Evolutionary conservation across 208 protist genomes (phyloP).

Genomic region (Vickermania ingenoplastis): DNA sequence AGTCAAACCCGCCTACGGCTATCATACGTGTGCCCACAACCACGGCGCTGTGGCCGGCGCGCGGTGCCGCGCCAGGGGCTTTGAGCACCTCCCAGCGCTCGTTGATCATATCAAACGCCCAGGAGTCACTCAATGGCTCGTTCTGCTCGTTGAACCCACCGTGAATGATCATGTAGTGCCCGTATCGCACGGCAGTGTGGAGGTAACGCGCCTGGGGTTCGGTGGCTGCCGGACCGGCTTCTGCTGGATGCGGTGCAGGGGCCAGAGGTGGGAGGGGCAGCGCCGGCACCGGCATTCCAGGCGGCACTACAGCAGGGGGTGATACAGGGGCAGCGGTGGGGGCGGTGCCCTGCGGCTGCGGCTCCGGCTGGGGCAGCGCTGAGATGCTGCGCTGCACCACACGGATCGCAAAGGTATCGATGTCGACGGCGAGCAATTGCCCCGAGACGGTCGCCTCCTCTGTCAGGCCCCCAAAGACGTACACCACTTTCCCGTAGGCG

Average conservation of each 20-base stretch:
- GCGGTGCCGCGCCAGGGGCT: slow-evolving; percentile 18
- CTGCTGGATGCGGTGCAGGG: slow-evolving; percentile 1
- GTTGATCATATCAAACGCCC: slow-evolving; percentile 76
- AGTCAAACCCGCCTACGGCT: slow-evolving; percentile 58
- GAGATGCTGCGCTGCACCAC: slow-evolving; percentile 15
- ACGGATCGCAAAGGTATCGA: slow-evolving; percentile 44
- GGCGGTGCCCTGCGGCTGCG: not conserved
- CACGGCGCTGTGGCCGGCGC: slow-evolving; percentile 56
- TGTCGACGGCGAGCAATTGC: slow-evolving; percentile 59
- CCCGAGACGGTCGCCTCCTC: slow-evolving; percentile 45
- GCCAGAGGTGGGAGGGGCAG: not conserved
- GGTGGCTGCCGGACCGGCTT: not conserved
- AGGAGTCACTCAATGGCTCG: slow-evolving; percentile 45
- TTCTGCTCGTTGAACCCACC: slow-evolving; percentile 72
- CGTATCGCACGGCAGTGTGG: slow-evolving; percentile 67
- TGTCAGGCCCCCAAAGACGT: slow-evolving; percentile 78
- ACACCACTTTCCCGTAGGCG: slow-evolving; percentile 36
- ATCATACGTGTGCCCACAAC: slow-evolving; percentile 69
- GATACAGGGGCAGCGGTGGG: not conserved
- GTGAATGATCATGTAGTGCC: slow-evolving; percentile 75
- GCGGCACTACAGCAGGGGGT: not conserved
- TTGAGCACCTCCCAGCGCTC: slow-evolving; percentile 65
- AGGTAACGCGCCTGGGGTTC: slow-evolving; percentile 42
- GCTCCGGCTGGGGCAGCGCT: no score
- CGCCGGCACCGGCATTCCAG: not conserved